Evolutionary conservation across 2,329 filamentous ascomycete species (phyloP), one percentile per base, ranked within the genome.

Genomic region (Diaporthe sp.): DNA sequence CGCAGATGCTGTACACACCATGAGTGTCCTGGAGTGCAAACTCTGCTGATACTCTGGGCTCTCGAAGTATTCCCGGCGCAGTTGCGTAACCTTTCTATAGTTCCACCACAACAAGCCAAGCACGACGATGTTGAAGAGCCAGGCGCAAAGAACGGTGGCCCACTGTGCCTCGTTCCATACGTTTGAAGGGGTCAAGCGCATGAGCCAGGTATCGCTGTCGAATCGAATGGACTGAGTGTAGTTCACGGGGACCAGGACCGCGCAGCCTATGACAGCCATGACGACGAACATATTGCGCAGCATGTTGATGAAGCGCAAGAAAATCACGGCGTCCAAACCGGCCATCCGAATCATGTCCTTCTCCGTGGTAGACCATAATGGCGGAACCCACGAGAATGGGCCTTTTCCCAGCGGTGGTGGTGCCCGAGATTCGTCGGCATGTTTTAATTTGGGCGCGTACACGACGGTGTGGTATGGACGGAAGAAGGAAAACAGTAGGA

Each of bases 371-470:
- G 88, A 90, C 84, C 95, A 88, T 42, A 99, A 86, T 0, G 96
- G 96, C 28, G 87, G 87, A 42, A 97, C 83, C 97, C 97, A 99
- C 64, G 95, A 92, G 82, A 97, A 95, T 13, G 96, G 86, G n/a
- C 94, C 93, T 81, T 93, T 97, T 73, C 94, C 94, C 79, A 98
- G 89, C 0, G 94, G 92, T 17, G 97, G 97, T 25, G 96, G 97
- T 13, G 94, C 91, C 85, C 98, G 95, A 83, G 93, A 95, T 78
- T 95, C 92, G 82, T 98, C 96, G 82, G 95, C 94, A 87, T 98
- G 93, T 82, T 97, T 97, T 66, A 97, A 88, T 82, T 97, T 96
- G 54, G 97, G 97, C 4, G 97, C 96, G 85, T 99, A 99, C 64
- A 99, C 95, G 78, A 96, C 90, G 73, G 93, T 93, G 83, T 98